Percentiles rank a stretch among this genome's conserved stretches.
Conservation (phyloP, 108 stramenopile genomes). For the Thalassiosira profunda region DNA sequence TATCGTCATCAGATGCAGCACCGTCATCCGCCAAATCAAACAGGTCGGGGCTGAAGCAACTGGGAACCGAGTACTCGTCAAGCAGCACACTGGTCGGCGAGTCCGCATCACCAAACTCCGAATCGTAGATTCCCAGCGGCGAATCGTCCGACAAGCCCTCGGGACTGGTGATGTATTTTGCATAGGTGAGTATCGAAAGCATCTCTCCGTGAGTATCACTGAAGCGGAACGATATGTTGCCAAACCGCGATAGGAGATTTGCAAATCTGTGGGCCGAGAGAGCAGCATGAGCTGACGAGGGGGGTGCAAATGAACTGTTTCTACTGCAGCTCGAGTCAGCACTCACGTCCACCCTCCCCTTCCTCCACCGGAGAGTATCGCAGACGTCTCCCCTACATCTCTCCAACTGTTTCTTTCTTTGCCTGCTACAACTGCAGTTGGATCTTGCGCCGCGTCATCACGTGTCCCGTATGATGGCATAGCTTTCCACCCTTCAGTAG, state of each 20-base stretch:
- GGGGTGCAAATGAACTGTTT: no score
- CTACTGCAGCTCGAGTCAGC: no score
- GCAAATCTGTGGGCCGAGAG: slow-evolving; percentile 38
- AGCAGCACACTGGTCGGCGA: slow-evolving; percentile 51
- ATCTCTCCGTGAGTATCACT: slow-evolving; percentile 85
- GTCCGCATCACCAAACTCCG: slow-evolving; percentile 65
- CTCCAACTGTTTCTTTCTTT: slow-evolving; percentile 5
- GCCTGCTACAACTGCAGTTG: background rate
- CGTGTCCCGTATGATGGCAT: slow-evolving; percentile 50
- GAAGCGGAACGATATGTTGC: slow-evolving; percentile 70
- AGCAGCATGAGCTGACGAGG: background rate
- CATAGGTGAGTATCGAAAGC: slow-evolving; percentile 70
- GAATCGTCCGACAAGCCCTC: slow-evolving; percentile 78
- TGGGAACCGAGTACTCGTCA: slow-evolving; percentile 70
- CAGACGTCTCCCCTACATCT: slow-evolving; percentile 15
- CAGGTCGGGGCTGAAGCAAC: slow-evolving; percentile 73
- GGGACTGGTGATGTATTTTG: slow-evolving; percentile 61
- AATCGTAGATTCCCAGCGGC: slow-evolving; percentile 87
- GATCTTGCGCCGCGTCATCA: background rate
- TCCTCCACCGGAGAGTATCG: slow-evolving; percentile 29
- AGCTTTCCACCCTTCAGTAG: slow-evolving; percentile 66
- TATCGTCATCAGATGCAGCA: slow-evolving; percentile 24
- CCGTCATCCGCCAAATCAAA: slow-evolving; percentile 55
- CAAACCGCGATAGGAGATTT: slow-evolving; percentile 61
- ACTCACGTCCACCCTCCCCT: slow-evolving; percentile 52